A percentile compares a stretch with the other conserved stretches of the same genome.
Conservation (phyloP, 2,329 filamentous ascomycete genomes). For the Aspergillus sp. region DNA sequence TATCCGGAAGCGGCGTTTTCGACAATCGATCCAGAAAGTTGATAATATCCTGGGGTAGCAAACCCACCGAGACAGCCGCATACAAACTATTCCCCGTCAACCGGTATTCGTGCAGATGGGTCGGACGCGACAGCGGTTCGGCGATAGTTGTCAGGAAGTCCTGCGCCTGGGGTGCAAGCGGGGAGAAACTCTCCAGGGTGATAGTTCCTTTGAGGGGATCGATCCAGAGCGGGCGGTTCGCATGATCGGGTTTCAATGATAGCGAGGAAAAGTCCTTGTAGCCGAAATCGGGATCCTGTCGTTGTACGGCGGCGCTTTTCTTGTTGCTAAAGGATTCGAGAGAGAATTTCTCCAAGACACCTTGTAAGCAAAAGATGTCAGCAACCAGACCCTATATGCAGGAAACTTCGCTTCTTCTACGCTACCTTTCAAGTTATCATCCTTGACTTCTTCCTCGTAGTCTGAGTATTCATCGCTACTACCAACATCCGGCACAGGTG, state of each 20-base stretch:
- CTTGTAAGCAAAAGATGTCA: constrained; percentile 28
- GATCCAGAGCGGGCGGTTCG: constrained; percentile 90
- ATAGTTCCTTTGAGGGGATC: constrained; percentile 84
- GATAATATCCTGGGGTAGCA: constrained; percentile 87
- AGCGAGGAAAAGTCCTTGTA: constrained; percentile 80
- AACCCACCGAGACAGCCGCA: constrained; percentile 91
- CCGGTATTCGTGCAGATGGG: constrained; percentile 89
- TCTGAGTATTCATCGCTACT: constrained; percentile 63
- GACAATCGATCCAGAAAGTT: constrained; percentile 83
- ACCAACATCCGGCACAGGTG: constrained; percentile 48
- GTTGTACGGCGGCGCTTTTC: constrained; percentile 42
- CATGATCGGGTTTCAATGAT: constrained; percentile 81
- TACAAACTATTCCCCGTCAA: constrained; percentile 92
- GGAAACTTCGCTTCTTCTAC: constrained; percentile 15
- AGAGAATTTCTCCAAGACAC: constrained; percentile 57
- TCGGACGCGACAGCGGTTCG: constrained; percentile 86
- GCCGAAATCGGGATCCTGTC: constrained; percentile 58
- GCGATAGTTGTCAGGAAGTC: constrained; percentile 96
- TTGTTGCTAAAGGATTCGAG: constrained; percentile 54
- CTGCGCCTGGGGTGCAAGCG: constrained; percentile 81
- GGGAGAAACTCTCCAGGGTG: constrained; percentile 91
- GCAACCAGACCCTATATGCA: constrained; percentile 20
- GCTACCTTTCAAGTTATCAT: constrained; percentile 51
- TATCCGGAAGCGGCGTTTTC: constrained; percentile 82
- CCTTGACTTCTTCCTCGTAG: constrained; percentile 52